Base-by-base conservation (phyloP, 768 basidiomycete species). In the Termitomyces titanicus region DNA sequence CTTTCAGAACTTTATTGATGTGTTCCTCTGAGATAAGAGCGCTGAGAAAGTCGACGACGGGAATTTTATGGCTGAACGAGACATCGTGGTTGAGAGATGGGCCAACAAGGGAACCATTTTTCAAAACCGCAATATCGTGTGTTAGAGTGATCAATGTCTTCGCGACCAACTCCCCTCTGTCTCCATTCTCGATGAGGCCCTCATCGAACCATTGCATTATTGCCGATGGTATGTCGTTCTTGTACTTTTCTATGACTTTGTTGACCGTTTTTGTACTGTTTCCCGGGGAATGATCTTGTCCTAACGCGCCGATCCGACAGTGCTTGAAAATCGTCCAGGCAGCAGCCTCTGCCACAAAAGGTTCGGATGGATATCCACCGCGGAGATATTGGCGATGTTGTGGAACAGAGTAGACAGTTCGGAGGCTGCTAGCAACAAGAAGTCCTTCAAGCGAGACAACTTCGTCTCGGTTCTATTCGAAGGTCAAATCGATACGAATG, bases 381-480 rank as follows among this genome's bases (percentile, higher is more conserved):
- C 52, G 31, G 13, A 53, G 44, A 25, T 45, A 53, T 20, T 53
- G 43, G 0, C 52, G 52, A 20, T 53, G 52, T 27, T 35, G 1
- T 1, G 52, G 52, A 17, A 53, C 35, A n/a, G 52, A 53, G n/a
- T 24, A 53, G 5, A 38, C 52, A 25, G 44, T 53, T 10, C 52
- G 52, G 43, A 45, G 5, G 37, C 44, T 35, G 44, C 33, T 53
- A 2, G 31, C 52, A 12, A 53, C 52, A 22, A 53, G 43, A 9
- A 46, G 42, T 9, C 52, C 27, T 27, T 53, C 52, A 10, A 53
- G 52, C 12, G 12, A 37, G 3, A 45, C 35, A 1, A 43, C 52
- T 27, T 53, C 52, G 12, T 53, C 52, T 3, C 52, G 52, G 18
- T 53, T 35, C 5, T 42, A 35, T n/a, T 53, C 33, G 24, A 53